A percentile compares a stretch with the other conserved stretches of the same genome.
Evolutionary conservation across 2,329 filamentous ascomycete species (phyloP).

Genomic region (Geosmithia putterillii): DNA sequence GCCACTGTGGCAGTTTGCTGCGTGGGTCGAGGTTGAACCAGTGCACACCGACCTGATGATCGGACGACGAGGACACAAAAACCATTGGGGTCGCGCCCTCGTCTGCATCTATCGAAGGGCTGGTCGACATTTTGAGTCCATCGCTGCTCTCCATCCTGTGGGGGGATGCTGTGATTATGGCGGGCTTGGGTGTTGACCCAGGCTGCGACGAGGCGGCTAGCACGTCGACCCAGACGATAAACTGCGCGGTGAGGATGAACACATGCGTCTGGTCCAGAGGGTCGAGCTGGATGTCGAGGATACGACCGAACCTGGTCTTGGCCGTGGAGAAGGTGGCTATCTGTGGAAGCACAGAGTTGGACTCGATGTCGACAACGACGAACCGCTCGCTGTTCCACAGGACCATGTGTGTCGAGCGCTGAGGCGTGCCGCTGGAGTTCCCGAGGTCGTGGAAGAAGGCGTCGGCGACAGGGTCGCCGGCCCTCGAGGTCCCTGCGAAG

Average conservation of each 20-base stretch:
- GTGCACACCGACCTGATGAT: constrained; percentile 18
- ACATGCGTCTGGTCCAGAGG: constrained; percentile 33
- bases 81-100: constrained; percentile 14
- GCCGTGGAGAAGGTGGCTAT: constrained; percentile 12
- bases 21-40: constrained; percentile 17
- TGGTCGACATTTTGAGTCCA: constrained; percentile 15
- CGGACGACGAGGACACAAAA: constrained; percentile 17
- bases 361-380: constrained; percentile 22
- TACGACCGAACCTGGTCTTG: constrained; percentile 18
- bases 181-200: constrained; percentile 7
- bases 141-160: constrained; percentile 13
- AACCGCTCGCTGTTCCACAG: constrained; percentile 23
- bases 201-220: constrained; percentile 6
- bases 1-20: constrained; percentile 19
- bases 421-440: constrained; percentile 3
- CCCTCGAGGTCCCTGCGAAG: constrained; percentile 20
- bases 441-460: constrained; percentile 3
- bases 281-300: constrained; percentile 44
- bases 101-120: constrained; percentile 10
- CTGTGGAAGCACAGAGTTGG: constrained; percentile 13
- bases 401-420: constrained; percentile 13
- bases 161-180: constrained; percentile 14
- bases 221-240: constrained; percentile 36
- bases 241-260: constrained; percentile 44
- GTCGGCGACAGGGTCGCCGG: constrained; percentile 1